phyloP scores from a whole-genome alignment of 2,329 filamentous ascomycete species.

The Fusarium bactridioides region DNA sequence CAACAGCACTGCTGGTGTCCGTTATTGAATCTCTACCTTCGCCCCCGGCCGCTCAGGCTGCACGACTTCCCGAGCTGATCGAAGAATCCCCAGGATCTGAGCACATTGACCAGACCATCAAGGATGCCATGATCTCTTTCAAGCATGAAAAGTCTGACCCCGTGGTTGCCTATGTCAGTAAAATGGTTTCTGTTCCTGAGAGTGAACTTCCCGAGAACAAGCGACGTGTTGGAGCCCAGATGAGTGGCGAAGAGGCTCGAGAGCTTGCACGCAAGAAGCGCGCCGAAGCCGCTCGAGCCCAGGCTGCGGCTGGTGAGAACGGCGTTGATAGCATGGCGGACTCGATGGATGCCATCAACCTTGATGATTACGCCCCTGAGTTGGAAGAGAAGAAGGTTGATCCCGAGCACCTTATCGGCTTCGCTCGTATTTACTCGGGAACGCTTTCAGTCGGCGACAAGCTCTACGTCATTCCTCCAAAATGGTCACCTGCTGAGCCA shows the following conservation, averaged over 20 bases:
- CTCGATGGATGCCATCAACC: conserved; percentile 66
- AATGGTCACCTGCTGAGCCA: conserved; percentile 85
- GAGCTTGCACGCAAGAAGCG: conserved; percentile 89
- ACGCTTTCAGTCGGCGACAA: conserved; percentile 88
- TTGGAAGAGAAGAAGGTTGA: conserved; percentile 69
- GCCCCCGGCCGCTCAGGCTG: conserved; percentile 79
- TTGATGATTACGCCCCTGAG: conserved; percentile 61
- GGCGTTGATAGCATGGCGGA: conserved; percentile 65
- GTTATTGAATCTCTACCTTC: conserved; percentile 93
- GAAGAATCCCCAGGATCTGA: conserved; percentile 79
- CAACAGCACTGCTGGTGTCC: conserved; percentile 90
- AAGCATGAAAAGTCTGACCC: conserved; percentile 75
- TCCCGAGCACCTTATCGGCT: conserved; percentile 90
- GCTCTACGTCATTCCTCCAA: conserved; percentile 90
- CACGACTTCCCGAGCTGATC: conserved; percentile 80
- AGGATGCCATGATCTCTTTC: conserved; percentile 84
- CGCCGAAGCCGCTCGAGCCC: conserved; percentile 83
- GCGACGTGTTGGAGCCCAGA: conserved; percentile 67
- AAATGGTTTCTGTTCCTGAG: conserved; percentile 95
- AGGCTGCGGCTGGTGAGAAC: conserved; percentile 63
- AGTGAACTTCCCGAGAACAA: conserved; percentile 92
- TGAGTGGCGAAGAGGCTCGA: conserved; percentile 89
- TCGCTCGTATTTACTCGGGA: conserved; percentile 92
- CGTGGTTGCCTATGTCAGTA: conserved; percentile 94
- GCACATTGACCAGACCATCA: conserved; percentile 72